Evolutionary conservation across 2,329 filamentous ascomycete species (phyloP).

Genomic region (Aspergillus sp.): DNA sequence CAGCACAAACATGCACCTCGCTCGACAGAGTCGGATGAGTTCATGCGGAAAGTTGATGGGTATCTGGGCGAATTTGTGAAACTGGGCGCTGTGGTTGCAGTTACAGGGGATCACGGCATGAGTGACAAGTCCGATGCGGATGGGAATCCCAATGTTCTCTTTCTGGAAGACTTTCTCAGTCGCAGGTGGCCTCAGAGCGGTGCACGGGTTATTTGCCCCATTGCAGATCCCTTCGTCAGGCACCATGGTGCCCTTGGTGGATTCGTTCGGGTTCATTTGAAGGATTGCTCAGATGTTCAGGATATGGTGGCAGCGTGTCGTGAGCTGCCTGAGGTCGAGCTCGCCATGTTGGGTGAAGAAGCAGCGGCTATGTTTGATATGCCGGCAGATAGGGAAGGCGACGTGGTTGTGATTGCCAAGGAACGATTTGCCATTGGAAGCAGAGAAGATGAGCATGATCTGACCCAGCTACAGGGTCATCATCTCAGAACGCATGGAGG

Average conservation of each 20-base stretch:
- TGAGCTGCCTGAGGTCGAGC: constrained; percentile 32
- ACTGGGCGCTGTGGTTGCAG: constrained; percentile 37
- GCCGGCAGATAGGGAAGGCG: constrained; percentile 42
- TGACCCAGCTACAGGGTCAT: constrained; percentile 13
- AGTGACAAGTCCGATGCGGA: constrained; percentile 37
- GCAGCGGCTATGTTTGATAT: constrained; percentile 38
- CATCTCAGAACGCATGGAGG: constrained; percentile 43
- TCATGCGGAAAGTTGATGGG: constrained; percentile 25
- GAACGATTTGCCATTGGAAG: constrained; percentile 39
- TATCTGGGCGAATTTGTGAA: constrained; percentile 32
- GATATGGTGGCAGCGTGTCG: neutral
- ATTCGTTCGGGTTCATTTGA: constrained; percentile 43
- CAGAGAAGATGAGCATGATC: constrained; percentile 15
- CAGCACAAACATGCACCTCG: constrained; percentile 46
- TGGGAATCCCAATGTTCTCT: constrained; percentile 40
- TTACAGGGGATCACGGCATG: constrained; percentile 48
- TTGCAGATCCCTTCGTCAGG: constrained; percentile 45
- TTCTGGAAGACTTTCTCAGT: constrained; percentile 40
- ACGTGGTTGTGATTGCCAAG: constrained; percentile 41
- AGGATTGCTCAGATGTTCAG: constrained; percentile 6
- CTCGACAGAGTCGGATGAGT: constrained; percentile 30
- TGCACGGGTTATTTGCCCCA: constrained; percentile 45
- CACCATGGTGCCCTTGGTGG: constrained; percentile 45
- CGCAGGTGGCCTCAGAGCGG: constrained; percentile 27
- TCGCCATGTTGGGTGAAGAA: constrained; percentile 29